These are phyloP conservation scores for Cryomyces minteri DNA, from an alignment of 495 filamentous ascomycete genomes.

Conservation along the genomic window DNA sequence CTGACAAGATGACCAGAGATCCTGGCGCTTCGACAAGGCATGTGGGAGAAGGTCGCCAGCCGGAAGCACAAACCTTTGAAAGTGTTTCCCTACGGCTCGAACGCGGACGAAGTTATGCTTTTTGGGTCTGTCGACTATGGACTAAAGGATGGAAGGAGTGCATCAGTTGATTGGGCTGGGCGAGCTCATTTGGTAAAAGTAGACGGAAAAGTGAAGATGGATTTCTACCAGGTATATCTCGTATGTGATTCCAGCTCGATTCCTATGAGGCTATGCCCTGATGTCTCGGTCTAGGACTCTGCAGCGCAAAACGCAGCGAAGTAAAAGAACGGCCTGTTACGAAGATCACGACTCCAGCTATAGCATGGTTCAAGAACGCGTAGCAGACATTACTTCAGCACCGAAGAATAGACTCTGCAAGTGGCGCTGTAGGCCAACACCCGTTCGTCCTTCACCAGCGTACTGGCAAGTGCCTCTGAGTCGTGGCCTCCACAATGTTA, in stretches of 20 bases:
- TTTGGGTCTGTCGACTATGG: conserved; percentile 37
- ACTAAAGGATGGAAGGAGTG: conserved; percentile 30
- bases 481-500: too few species aligned
- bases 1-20: conserved; percentile 25
- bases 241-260: conserved; percentile 12
- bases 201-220: conserved; percentile 32
- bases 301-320: conserved; percentile 4
- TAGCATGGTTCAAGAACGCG: too few species aligned
- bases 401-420: too few species aligned
- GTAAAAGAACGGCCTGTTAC: too few species aligned
- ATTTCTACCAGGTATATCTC: conserved; percentile 49
- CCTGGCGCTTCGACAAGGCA: conserved; percentile 28
- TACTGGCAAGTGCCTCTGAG: too few species aligned
- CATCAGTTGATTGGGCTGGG: conserved; percentile 34
- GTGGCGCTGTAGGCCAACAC: too few species aligned
- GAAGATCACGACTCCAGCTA: too few species aligned
- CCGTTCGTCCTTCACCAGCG: too few species aligned
- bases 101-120: conserved; percentile 38
- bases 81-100: conserved; percentile 32
- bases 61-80: conserved; percentile 30
- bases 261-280: not conserved
- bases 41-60: conserved; percentile 37
- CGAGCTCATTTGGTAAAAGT: conserved; percentile 31
- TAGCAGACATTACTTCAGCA: too few species aligned
- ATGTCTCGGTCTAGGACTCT: conserved; percentile 3